Evolutionary conservation across 1,284 basidiomycete species (phyloP).

Genomic region (Rhodotorula glutinis): DNA sequence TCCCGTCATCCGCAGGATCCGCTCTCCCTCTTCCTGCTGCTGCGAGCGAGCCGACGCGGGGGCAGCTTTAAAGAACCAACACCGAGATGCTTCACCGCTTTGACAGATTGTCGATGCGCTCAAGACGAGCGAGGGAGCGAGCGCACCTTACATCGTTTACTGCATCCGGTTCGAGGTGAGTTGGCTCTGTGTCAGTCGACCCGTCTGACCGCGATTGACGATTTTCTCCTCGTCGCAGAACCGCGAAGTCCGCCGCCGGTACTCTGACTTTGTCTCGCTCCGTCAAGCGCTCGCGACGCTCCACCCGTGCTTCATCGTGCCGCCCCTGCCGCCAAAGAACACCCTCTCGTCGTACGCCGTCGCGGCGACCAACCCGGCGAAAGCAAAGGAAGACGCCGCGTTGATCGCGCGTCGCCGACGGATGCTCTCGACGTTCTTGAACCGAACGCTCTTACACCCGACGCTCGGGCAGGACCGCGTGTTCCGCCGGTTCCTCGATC

Average conservation of each 20-base stretch:
- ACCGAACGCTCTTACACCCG: slow-evolving; percentile 81
- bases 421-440: slow-evolving; percentile 92
- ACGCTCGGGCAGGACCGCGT: slow-evolving; percentile 91
- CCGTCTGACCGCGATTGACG: neutral
- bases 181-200: slow-evolving; percentile 18
- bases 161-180: slow-evolving; percentile 85
- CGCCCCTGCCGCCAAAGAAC: slow-evolving; percentile 97
- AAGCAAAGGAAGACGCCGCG: slow-evolving; percentile 91
- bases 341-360: slow-evolving; percentile 93
- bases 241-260: slow-evolving; percentile 81
- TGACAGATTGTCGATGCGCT: slow-evolving; percentile 85
- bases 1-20: neutral
- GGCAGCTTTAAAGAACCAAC: too few relatives aligned
- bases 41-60: neutral
- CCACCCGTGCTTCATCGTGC: slow-evolving; percentile 94
- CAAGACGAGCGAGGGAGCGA: slow-evolving; percentile 82
- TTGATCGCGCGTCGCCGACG: slow-evolving; percentile 89
- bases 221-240: slow-evolving; percentile 53
- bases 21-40: too few relatives aligned
- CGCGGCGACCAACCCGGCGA: slow-evolving; percentile 68
- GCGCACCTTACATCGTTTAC: slow-evolving; percentile 89
- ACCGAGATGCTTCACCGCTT: neutral
- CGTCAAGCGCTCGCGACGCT: slow-evolving; percentile 77
- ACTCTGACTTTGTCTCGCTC: slow-evolving; percentile 95
- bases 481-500: slow-evolving; percentile 91